These are phyloP conservation scores for Hypoxylon sp. DNA, from an alignment of 2,329 filamentous ascomycete genomes.

Conservation along the genomic window DNA sequence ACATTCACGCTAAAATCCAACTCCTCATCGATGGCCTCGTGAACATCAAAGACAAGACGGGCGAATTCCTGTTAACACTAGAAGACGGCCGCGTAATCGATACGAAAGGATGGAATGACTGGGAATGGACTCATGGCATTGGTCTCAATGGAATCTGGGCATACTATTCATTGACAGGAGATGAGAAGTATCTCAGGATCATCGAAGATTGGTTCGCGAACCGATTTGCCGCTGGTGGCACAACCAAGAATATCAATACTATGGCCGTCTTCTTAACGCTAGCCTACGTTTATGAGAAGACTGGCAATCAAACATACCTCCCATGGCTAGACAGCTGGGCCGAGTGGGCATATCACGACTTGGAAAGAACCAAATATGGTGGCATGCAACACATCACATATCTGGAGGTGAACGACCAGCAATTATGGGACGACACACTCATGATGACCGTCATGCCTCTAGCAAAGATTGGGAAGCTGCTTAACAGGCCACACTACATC, in stretches of 20 bases:
- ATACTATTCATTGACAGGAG: constrained; percentile 81
- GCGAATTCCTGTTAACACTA: constrained; percentile 79
- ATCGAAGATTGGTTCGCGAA: constrained; percentile 81
- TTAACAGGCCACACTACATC: constrained; percentile 79
- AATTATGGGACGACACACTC: constrained; percentile 87
- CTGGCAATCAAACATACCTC: constrained; percentile 75
- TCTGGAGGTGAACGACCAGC: constrained; percentile 76
- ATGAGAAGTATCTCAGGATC: constrained; percentile 70
- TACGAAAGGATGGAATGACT: constrained; percentile 87
- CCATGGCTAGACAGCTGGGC: constrained; percentile 87
- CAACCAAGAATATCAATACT: constrained; percentile 89
- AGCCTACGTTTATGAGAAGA: constrained; percentile 83
- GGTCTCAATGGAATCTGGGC: constrained; percentile 87
- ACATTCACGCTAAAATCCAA: constrained; percentile 70
- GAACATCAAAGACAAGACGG: constrained; percentile 82
- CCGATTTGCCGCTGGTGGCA: constrained; percentile 78
- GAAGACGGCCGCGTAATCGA: constrained; percentile 83
- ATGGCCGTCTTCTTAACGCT: constrained; percentile 84
- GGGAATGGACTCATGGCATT: constrained; percentile 87
- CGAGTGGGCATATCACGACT: constrained; percentile 85
- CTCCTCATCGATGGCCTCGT: constrained; percentile 80
- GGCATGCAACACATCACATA: constrained; percentile 85
- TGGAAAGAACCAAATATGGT: constrained; percentile 78
- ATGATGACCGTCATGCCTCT: constrained; percentile 91
- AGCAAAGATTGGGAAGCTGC: constrained; percentile 81